A percentile compares a stretch with the other conserved stretches of the same genome.
Evolutionary conservation across 1,284 basidiomycete genomes (phyloP).

Genomic region (Pseudozyma tsukubaensis): DNA sequence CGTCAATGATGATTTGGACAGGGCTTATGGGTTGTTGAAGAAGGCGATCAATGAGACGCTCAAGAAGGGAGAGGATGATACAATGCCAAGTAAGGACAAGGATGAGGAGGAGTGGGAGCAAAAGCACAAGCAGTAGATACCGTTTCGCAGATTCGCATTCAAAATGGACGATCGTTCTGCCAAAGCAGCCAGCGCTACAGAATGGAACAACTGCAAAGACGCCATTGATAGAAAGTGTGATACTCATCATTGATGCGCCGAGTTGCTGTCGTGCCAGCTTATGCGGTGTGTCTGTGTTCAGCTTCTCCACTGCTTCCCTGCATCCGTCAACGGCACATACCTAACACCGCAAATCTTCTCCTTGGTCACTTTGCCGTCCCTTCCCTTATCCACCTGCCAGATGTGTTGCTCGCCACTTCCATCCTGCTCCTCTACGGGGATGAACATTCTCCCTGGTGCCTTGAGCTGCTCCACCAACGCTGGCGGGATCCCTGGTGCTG

Average conservation of each 20-base stretch:
- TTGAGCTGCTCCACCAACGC: conserved; percentile 81
- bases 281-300: not conserved
- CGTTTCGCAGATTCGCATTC: not conserved
- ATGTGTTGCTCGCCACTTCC: conserved; percentile 47
- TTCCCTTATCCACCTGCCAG: conserved; percentile 72
- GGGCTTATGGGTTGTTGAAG: conserved; percentile 76
- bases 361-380: conserved; percentile 77
- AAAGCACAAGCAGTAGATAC: conserved; percentile 10
- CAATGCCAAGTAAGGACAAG: conserved; percentile 49
- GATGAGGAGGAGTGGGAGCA: conserved; percentile 47
- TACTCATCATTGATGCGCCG: not conserved
- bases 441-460: conserved; percentile 88
- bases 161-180: not conserved
- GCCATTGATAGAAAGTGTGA: not conserved
- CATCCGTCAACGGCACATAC: conserved; percentile 64
- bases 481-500: conserved; percentile 75
- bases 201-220: not conserved
- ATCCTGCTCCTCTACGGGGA: conserved; percentile 79
- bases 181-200: not conserved
- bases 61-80: conserved; percentile 44
- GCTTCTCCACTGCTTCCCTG: conserved; percentile 37
- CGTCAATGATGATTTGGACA: conserved; percentile 89
- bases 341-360: conserved; percentile 82
- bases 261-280: not conserved
- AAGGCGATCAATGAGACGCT: conserved; percentile 41